Base-by-base conservation (phyloP, 768 basidiomycete genomes). In the Boletus tylopilopsis region DNA sequence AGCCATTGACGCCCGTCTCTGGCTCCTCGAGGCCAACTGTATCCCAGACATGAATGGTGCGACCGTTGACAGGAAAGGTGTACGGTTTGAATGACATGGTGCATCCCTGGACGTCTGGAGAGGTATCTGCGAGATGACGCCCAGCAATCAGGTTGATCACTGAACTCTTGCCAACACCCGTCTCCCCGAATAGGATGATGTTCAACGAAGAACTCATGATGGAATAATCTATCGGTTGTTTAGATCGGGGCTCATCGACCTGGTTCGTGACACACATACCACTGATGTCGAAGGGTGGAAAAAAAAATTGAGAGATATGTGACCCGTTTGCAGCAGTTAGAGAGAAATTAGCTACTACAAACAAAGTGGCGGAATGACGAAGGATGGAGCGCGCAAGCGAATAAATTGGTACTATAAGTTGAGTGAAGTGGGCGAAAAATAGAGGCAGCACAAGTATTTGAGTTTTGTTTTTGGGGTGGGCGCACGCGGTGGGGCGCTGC, bases 131-230 rank as follows among this genome's bases (percentile, higher is more conserved):
- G 33, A 68, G 42, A 5, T 30, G 2, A 7, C 35, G 21, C 21
- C 68, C 67, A 34, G 66, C 61, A 47, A 69, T 61, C 55, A 67
- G 49, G 47, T 67, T 67, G 53, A 69, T 68, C 52, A 67, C 60
- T 9, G 66, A 67, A 51, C 68, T 67, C 56, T 67, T 67, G n/a
- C 66, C 66, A 2, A 65, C 54, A 15, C 75, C 75, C 0, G 71
- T 69, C 55, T 76, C 74, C 7, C 76, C 76, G 47, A 76, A 77
- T 2, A 76, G 34, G 35, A 76, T 64, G 45, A 76, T 61, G 50
- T 76, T 76, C 42, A 64, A 42, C 32, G 57, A 53, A 25, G 55
- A 30, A 34, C 47, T 44, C 60, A 64, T 62, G 55, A n/a, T n/a
- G n/a, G n/a, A 13, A 19, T 43, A 39, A 19, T 47, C 60, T 61